These are phyloP conservation scores for Geranium brycei DNA, from an alignment of 345 rosid species.

Conservation along the genomic window DNA sequence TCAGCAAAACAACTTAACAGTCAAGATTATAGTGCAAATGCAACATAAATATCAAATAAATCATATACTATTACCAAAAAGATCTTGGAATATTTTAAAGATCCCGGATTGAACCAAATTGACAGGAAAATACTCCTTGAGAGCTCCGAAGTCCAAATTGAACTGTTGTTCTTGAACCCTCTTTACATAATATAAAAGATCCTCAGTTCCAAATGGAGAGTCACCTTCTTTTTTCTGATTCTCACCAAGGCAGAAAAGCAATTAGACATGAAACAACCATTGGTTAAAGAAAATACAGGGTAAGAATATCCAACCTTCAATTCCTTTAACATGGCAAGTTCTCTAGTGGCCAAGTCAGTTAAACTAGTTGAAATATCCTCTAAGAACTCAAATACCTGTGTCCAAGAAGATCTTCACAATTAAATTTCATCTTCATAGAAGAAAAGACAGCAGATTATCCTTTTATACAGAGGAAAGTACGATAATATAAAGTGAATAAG, in stretches of 20 bases:
- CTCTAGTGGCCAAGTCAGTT: conserved; percentile 56
- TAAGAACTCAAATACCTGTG: conserved; percentile 79
- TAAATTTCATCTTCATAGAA: conserved; percentile 3
- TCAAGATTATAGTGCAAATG: too few species aligned
- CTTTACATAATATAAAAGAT: conserved; percentile 65
- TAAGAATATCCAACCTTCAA: conserved; percentile 47
- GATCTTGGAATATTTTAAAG: conserved; percentile 78
- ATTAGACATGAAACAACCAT: conserved; percentile 10
- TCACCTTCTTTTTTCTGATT: conserved; percentile 80
- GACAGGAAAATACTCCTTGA: conserved; percentile 72
- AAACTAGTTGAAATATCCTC: conserved; percentile 78
- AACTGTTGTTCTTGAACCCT: conserved; percentile 68
- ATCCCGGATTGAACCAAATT: conserved; percentile 78
- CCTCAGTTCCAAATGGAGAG: conserved; percentile 70
- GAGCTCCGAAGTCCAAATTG: conserved; percentile 66
- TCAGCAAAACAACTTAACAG: background rate
- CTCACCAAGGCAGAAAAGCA: conserved; percentile 14
- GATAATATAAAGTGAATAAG: too few species aligned
- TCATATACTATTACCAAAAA: conserved; percentile 48
- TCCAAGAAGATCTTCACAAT: conserved; percentile 3
- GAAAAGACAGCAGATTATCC: background rate
- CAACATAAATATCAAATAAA: conserved; percentile 1
- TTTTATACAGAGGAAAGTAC: too few species aligned
- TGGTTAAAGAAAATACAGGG: conserved; percentile 5
- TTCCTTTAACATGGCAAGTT: conserved; percentile 58